phyloP scores from a whole-genome alignment of 1,139 yeast species.

The Taphrina deformans region DNA sequence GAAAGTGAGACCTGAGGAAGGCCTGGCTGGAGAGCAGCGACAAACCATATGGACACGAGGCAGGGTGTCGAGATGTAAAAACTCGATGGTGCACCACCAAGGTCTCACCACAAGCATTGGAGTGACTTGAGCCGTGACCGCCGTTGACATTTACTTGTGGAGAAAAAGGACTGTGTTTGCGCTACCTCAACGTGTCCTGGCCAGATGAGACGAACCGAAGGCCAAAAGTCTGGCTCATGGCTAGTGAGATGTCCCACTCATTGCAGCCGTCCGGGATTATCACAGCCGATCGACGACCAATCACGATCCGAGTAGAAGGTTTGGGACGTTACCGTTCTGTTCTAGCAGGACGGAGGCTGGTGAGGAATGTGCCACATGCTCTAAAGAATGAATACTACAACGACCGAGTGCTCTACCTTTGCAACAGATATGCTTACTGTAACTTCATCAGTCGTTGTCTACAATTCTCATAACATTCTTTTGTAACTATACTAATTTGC shows the following conservation, averaged over 20 bases:
- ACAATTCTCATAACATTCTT: neutral
- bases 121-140: neutral
- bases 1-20: no score
- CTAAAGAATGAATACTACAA: constrained; percentile 3
- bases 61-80: neutral
- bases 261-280: no score
- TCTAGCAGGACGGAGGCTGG: constrained; percentile 11
- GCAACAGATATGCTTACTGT: neutral
- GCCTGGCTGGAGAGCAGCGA: no score
- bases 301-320: neutral
- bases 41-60: neutral
- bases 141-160: no score
- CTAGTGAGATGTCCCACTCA: neutral
- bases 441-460: neutral
- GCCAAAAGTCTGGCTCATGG: neutral
- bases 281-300: no score
- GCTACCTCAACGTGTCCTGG: neutral
- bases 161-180: no score
- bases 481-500: neutral
- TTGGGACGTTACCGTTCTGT: neutral
- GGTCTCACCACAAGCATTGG: neutral
- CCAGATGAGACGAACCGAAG: neutral
- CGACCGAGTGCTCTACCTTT: neutral
- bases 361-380: constrained; percentile 19
- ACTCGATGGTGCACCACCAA: neutral